Base-by-base conservation (phyloP, 495 filamentous ascomycete genomes). In the Amniculicola lignicola region DNA sequence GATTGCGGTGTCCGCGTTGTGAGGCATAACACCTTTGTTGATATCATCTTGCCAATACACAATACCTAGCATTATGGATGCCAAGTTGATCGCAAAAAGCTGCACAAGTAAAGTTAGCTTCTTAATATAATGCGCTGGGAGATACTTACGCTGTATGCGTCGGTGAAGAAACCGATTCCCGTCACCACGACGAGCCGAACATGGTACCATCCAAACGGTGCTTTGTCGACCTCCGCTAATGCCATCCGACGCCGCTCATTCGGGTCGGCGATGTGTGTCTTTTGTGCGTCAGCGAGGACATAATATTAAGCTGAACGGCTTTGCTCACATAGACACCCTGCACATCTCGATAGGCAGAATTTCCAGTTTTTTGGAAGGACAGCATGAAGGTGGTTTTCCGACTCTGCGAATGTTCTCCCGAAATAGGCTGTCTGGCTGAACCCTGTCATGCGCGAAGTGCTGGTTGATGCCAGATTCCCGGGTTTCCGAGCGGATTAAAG, bases 91-190 rank as follows among this genome's bases (percentile, higher is more conserved):
- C 37, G 89, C 86, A 66, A 92, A 94, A 18, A 63, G 38, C 60
- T 63, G 41, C n/a, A 29, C 42, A 24, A 6, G 40, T 22, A 10
- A 45, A 9, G 44, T 24, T 3, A 4, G 14, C 21, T 14, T 27
- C 10, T 19, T 23, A 14, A n/a, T 15, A 9, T n/a, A 33, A 3
- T 1, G n/a, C 15, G 15, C 9, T 18, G 23, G 24, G 12, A 25
- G 15, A n/a, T n/a, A 61, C 60, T 47, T 70, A 90, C 85, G 70
- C 86, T 82, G 67, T 86, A 87, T 21, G 85, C 84, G 67, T 89
- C 87, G 27, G 87, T 88, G 72, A 92, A 90, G 78, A 92, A 90
- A 49, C 88, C 88, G 44, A 89, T 79, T 61, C 88, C 88, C 11
- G 88, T 86, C 2, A 92, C 87, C 16, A 88, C 74, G 18, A 87